Percentiles rank a stretch among this genome's conserved stretches.
These are phyloP conservation scores for Huiozyma sinensis DNA, from an alignment of 805 yeast genomes.

Conservation along the genomic window DNA sequence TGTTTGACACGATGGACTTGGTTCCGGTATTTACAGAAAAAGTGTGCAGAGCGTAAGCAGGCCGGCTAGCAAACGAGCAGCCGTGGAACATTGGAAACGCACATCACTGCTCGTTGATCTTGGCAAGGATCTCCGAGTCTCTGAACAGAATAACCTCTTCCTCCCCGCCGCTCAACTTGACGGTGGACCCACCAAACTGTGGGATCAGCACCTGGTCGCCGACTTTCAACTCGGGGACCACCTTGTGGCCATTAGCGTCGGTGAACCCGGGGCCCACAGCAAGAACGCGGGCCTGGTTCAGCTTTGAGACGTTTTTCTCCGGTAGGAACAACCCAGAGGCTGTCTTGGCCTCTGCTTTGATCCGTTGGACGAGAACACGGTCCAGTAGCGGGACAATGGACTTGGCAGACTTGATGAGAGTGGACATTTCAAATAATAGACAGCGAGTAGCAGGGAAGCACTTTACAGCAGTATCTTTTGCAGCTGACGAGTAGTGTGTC, in stretches of 20 bases:
- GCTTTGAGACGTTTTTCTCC: conserved; percentile 90
- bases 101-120: conserved; percentile 46
- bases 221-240: conserved; percentile 64
- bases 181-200: conserved; percentile 81
- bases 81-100: background rate
- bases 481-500: no score
- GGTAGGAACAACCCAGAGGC: conserved; percentile 90
- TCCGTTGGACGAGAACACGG: conserved; percentile 91
- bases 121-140: conserved; percentile 91
- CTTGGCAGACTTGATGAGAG: conserved; percentile 71
- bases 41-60: background rate
- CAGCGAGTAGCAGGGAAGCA: no score
- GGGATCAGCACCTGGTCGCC: conserved; percentile 96
- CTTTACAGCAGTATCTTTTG: no score
- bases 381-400: conserved; percentile 87
- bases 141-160: conserved; percentile 63
- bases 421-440: conserved; percentile 27
- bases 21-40: background rate
- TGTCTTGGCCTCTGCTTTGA: conserved; percentile 83
- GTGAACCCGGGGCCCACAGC: conserved; percentile 93
- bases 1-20: no score
- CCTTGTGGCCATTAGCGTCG: conserved; percentile 61
- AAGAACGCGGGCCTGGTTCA: conserved; percentile 82
- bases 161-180: conserved; percentile 44
- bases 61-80: background rate